Evolutionary conservation across 2,329 filamentous ascomycete genomes (phyloP), one percentile per base, ranked within the genome.

Genomic region (Claviceps africana): DNA sequence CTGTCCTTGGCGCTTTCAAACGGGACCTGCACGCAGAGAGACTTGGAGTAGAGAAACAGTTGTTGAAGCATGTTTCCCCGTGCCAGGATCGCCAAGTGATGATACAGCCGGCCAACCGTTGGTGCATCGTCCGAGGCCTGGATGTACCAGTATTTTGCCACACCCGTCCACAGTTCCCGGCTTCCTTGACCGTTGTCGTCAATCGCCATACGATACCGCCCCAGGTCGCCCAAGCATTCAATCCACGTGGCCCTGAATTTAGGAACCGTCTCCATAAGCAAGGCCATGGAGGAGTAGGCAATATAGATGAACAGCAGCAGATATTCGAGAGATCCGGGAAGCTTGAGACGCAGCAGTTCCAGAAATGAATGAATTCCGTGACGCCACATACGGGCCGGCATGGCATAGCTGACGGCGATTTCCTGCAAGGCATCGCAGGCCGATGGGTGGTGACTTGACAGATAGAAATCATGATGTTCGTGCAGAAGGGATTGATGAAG

Each of bases 381-480:
- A 0, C 88, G 77, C 93, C 93, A 97, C 86, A 97, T 93, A 0
- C 91, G 74, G 0, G 87, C 88, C 0, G 91, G 90, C 88, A 97
- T 96, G 0, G 82, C 82, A 59, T 95, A 95, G 55, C 93, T 93
- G 0, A 77, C 76, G 0, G 89, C 84, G 0, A 96, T 66, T 0
- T 79, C 72, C 3, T 78, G 75, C 0, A 97, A 64, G 0, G 83
- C 79, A 0, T 75, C 74, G 25, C 77, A 86, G 0, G 88, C 87
- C 0, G 83, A 85, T 0, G 88, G 90, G 61, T 97, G 89, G 58
- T 96, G 89, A 0, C 81, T 86, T 0, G 90, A 90, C 1, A 95
- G 71, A 53, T 96, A 90, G 60, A 91, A 91, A 55, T 91, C 87
- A 53, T 90, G 85, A 53, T 91, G 85, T 55, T 95, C 88, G 56